Conservation (phyloP, 179 eudicot species). For the Camellia oleifera region DNA sequence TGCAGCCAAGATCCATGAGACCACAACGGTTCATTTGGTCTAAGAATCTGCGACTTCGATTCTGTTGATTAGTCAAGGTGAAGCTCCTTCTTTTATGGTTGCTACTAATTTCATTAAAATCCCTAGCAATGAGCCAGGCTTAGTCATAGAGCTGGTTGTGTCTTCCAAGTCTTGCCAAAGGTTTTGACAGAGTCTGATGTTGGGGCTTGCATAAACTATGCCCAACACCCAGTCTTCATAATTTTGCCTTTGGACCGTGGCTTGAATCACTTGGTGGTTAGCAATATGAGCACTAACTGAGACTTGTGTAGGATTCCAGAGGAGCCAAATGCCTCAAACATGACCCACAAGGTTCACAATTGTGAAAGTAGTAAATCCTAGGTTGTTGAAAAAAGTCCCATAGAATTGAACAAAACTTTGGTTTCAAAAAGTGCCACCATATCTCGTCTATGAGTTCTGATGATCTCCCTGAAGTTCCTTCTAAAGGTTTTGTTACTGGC, state of each 20-base stretch:
- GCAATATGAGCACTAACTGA: neutral
- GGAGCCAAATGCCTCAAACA: neutral
- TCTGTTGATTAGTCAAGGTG: no score
- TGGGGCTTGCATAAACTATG: neutral
- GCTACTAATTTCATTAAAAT: no score
- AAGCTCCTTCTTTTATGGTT: no score
- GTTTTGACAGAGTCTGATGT: neutral
- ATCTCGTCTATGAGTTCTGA: neutral
- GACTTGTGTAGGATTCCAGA: neutral
- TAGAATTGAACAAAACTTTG: neutral
- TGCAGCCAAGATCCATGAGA: no score
- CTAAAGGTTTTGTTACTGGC: neutral
- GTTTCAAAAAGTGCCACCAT: neutral
- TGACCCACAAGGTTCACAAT: neutral
- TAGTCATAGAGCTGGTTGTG: no score
- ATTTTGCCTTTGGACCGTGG: neutral
- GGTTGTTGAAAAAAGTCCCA: neutral
- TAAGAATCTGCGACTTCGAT: no score
- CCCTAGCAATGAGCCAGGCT: no score
- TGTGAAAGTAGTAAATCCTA: neutral
- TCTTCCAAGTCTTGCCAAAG: no score
- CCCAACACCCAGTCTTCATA: neutral
- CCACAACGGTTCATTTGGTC: no score
- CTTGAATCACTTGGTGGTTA: neutral
- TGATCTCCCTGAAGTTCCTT: neutral